Conservation (phyloP, 805 yeast genomes). For the Kluyveromyces wickerhamii region DNA sequence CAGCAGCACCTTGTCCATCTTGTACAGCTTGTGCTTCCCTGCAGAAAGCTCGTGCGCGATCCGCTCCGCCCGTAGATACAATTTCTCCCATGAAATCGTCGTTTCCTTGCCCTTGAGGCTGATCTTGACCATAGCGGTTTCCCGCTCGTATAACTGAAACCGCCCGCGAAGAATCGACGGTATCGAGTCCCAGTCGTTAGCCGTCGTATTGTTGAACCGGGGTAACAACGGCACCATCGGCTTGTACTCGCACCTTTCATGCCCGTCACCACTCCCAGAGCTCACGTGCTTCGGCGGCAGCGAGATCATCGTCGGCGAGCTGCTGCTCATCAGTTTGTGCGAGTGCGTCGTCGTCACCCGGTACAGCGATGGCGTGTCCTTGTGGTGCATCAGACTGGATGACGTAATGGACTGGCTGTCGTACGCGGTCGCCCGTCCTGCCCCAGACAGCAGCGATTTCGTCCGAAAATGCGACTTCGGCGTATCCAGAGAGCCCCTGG, state of each 20-base stretch:
- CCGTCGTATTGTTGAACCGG: constrained; percentile 37
- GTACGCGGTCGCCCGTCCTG: neutral
- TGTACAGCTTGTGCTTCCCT: constrained; percentile 49
- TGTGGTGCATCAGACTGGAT: constrained; percentile 2
- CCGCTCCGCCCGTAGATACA: constrained; percentile 74
- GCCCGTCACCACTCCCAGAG: constrained; percentile 3
- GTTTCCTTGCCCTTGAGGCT: constrained; percentile 79
- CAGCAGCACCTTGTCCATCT: constrained; percentile 77
- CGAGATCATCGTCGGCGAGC: constrained; percentile 1
- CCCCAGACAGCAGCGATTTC: constrained; percentile 15
- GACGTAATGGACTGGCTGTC: constrained; percentile 6
- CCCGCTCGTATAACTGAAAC: constrained; percentile 55
- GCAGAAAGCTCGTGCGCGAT: constrained; percentile 48
- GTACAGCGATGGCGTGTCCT: constrained; percentile 13
- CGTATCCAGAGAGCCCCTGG: constrained; percentile 4
- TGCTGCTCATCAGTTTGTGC: constrained; percentile 18
- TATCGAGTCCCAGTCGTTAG: constrained; percentile 57
- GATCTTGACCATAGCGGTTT: constrained; percentile 62
- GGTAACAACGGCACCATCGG: constrained; percentile 31
- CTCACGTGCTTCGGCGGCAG: neutral
- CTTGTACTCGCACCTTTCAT: constrained; percentile 13
- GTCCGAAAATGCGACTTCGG: constrained; percentile 2
- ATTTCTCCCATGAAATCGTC: constrained; percentile 82
- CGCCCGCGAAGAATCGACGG: constrained; percentile 68
- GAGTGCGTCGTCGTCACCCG: constrained; percentile 28